phyloP scores from a whole-genome alignment of 1,284 basidiomycete species.

The Agroathelia rolfsii region DNA sequence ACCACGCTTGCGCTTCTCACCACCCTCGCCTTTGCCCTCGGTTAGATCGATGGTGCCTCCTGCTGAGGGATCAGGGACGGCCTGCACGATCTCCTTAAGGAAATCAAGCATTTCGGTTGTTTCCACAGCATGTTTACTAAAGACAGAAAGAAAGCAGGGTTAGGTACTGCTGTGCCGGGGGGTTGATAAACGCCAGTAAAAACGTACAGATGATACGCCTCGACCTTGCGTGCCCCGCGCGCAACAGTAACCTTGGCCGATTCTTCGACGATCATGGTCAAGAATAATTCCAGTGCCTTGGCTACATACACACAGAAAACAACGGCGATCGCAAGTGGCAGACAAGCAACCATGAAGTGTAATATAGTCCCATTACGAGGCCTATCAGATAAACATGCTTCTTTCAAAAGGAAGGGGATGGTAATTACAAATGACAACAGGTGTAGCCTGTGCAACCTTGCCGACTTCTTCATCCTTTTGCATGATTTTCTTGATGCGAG shows the following conservation, averaged over 20 bases:
- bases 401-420: slow-evolving; percentile 8
- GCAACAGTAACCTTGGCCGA: slow-evolving; percentile 74
- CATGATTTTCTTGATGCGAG: slow-evolving; percentile 99
- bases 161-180: slow-evolving; percentile 1
- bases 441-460: slow-evolving; percentile 95
- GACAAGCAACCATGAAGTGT: slow-evolving; percentile 2
- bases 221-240: slow-evolving; percentile 83
- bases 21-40: slow-evolving; percentile 41
- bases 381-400: too few species aligned
- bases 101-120: slow-evolving; percentile 90
- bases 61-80: slow-evolving; percentile 81
- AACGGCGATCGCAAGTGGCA: neutral
- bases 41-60: slow-evolving; percentile 68
- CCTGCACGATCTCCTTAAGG: slow-evolving; percentile 88
- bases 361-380: neutral
- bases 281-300: slow-evolving; percentile 92
- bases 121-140: slow-evolving; percentile 89
- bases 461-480: slow-evolving; percentile 99
- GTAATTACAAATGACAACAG: slow-evolving; percentile 90
- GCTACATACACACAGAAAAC: slow-evolving; percentile 39
- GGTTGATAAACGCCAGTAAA: slow-evolving; percentile 1
- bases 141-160: neutral
- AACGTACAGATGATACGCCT: slow-evolving; percentile 89
- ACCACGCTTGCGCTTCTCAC: slow-evolving; percentile 44
- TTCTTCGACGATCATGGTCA: slow-evolving; percentile 80